phyloP scores from a whole-genome alignment of 495 filamentous ascomycete species.

The Aspergillus cristatus region DNA sequence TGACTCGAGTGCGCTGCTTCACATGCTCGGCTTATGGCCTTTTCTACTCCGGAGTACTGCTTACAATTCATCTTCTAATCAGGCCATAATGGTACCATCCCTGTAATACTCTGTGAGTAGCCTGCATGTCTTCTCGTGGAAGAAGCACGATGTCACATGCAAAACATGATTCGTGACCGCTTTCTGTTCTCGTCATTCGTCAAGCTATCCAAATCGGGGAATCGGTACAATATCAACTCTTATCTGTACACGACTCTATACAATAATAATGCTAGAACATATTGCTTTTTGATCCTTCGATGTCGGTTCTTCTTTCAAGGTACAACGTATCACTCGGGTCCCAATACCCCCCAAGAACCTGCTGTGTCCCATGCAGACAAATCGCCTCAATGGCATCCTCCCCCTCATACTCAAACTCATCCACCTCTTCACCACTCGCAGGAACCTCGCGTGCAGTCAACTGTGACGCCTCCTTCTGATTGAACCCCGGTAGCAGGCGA shows the following conservation, averaged over 20 bases:
- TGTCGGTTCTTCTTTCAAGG: too few species aligned
- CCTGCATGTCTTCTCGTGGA: too few species aligned
- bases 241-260: too few species aligned
- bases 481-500: conserved; percentile 25
- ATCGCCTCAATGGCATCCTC: conserved; percentile 27
- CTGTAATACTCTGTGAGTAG: too few species aligned
- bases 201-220: not conserved
- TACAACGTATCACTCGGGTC: conserved; percentile 18
- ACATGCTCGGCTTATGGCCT: too few species aligned
- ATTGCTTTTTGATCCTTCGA: too few species aligned
- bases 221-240: too few species aligned
- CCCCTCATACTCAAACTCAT: conserved; percentile 22
- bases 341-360: conserved; percentile 8
- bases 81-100: too few species aligned
- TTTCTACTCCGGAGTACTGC: too few species aligned
- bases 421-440: conserved; percentile 9
- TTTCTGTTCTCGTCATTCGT: not conserved
- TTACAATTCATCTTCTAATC: too few species aligned
- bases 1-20: too few species aligned
- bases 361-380: conserved; percentile 9
- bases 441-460: conserved; percentile 13
- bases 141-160: conserved; percentile 3
- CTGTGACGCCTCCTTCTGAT: conserved; percentile 23
- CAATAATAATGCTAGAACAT: too few species aligned
- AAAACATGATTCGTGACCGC: not conserved